Conservation (phyloP, 2,329 filamentous ascomycete species). For the Trichoderma citrinoviride region DNA sequence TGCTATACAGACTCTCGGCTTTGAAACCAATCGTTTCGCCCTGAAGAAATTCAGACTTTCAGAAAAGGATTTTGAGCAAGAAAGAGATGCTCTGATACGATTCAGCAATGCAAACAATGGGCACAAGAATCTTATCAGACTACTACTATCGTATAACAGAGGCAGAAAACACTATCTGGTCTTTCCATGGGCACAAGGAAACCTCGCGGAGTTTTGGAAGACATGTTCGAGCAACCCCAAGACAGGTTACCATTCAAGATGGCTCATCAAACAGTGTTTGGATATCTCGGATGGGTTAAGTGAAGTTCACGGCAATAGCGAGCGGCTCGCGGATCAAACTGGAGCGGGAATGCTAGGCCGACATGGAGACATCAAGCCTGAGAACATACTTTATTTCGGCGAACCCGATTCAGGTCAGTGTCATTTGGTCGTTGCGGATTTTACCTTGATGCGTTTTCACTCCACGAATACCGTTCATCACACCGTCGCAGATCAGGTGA, state of each 20-base stretch:
- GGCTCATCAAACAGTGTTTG: not conserved
- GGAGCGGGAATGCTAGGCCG: not conserved
- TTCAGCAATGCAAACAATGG: not conserved
- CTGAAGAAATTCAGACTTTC: not conserved
- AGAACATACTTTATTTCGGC: not conserved
- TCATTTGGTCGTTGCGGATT: not conserved
- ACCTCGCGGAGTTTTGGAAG: not conserved
- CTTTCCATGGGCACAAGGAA: not conserved
- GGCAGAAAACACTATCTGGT: not conserved
- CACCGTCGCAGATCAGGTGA: not conserved
- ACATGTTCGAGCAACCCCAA: not conserved
- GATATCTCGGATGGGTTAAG: not conserved
- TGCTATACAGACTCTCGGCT: not conserved
- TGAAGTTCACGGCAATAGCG: not conserved
- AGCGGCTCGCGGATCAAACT: fast-evolving
- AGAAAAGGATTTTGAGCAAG: not conserved
- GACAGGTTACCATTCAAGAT: not conserved
- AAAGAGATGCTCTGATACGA: not conserved
- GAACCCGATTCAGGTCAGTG: not conserved
- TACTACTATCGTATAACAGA: not conserved
- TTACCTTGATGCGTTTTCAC: not conserved
- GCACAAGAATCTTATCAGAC: not conserved
- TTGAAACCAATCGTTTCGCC: not conserved
- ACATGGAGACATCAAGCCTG: conserved; percentile 1
- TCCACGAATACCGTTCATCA: not conserved